phyloP scores from a whole-genome alignment of 1,139 yeast genomes.

The Scheffersomyces parashehatae region DNA sequence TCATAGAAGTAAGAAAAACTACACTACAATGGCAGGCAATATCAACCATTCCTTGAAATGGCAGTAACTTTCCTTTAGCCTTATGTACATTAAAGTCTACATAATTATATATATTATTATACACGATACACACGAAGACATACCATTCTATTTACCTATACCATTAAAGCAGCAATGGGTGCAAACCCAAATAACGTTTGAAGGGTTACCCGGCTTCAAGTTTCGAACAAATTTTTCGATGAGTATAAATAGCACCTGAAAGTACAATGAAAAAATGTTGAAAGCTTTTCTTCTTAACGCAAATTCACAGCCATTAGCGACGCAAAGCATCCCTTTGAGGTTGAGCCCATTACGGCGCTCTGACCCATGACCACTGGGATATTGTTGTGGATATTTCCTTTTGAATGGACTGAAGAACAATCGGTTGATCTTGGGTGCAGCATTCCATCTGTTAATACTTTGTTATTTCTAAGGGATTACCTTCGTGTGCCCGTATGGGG shows the following conservation, averaged over 20 bases:
- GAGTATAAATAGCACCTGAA: constrained; percentile 4
- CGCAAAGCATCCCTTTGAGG: constrained; percentile 75
- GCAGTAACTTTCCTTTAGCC: too few species aligned
- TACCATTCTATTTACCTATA: too few species aligned
- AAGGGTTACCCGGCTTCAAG: constrained; percentile 11
- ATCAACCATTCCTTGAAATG: too few species aligned
- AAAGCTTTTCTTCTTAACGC: constrained; percentile 47
- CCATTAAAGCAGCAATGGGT: too few species aligned
- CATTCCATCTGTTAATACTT: constrained; percentile 55
- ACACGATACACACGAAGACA: too few species aligned
- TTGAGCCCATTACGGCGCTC: constrained; percentile 70
- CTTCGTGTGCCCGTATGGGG: constrained; percentile 87
- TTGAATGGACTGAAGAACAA: constrained; percentile 66
- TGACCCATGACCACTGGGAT: constrained; percentile 78
- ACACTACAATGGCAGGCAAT: not conserved
- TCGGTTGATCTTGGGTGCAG: constrained; percentile 82
- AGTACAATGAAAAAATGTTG: constrained; percentile 7
- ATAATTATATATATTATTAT: too few species aligned
- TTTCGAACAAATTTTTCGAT: not conserved
- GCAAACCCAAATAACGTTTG: not conserved
- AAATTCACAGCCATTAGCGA: constrained; percentile 68
- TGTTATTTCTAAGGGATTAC: constrained; percentile 65
- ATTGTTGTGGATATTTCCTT: constrained; percentile 42
- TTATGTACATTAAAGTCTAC: too few species aligned
- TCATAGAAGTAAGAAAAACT: not conserved